Evolutionary conservation across 257 asterid genomes (phyloP).

Genomic region (Fraxinus anomala): DNA sequence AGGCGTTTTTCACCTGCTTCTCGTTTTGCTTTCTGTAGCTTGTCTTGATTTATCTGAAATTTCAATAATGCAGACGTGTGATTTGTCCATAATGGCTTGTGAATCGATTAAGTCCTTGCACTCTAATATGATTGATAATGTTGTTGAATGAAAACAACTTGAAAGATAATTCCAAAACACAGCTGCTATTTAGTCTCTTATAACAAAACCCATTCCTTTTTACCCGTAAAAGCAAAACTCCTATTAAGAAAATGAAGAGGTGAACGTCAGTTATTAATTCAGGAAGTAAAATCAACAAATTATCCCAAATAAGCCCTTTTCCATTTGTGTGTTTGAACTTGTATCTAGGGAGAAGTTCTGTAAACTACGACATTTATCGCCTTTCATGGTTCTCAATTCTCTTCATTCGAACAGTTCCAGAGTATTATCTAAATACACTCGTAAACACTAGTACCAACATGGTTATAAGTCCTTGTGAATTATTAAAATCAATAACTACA

Average conservation of each 20-base stretch:
- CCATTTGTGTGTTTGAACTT: neutral
- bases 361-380: neutral
- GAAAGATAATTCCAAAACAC: neutral
- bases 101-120: constrained; percentile 10
- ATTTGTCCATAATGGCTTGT: neutral
- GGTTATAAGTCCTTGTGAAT: neutral
- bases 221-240: constrained; percentile 12
- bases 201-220: neutral
- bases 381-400: neutral
- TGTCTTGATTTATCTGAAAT: constrained; percentile 39
- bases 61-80: constrained; percentile 10
- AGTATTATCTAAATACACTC: neutral
- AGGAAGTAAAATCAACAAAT: constrained; percentile 8
- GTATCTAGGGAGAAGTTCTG: neutral
- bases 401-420: neutral
- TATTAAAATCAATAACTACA: neutral
- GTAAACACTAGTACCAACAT: neutral
- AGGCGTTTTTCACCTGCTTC: constrained; percentile 37
- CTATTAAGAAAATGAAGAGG: neutral
- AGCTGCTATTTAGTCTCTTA: constrained; percentile 6
- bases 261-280: constrained; percentile 22
- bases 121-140: constrained; percentile 11
- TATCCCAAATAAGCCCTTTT: neutral
- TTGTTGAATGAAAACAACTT: neutral
- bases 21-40: constrained; percentile 21